Evolutionary conservation across 2,329 filamentous ascomycete species (phyloP), one percentile per base, ranked within the genome.

Genomic region (Onygena corvina): DNA sequence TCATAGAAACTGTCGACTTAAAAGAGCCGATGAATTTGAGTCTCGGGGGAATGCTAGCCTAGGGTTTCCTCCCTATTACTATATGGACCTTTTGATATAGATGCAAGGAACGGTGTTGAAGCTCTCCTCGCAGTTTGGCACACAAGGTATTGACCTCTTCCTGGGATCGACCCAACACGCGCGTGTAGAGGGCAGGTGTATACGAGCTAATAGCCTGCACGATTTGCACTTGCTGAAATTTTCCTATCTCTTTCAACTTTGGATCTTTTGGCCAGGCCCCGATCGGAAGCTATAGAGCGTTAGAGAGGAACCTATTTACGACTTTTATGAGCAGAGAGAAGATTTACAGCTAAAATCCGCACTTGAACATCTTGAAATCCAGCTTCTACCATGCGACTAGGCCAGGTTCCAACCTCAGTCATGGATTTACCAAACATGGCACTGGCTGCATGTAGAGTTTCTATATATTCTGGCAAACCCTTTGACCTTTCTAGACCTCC

Each of bases 351-450:
- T 4, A 29, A 34, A 30, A 49, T 30, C 9, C 45, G 0, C 61
- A 61, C 47, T 29, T 23, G 50, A 0, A 80, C 70, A 48, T 77
- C 69, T 38, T 67, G 62, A 53, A 80, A 80, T 0, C 77, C 77
- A 0, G 71, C 74, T 9, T 73, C 71, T 2, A 64, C 60, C 56
- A 79, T 66, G 48, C 70, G 67, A 35, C 65, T 59, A 52, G 67
- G 45, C 64, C 31, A 69, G 63, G 9, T 64, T 55, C 21, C 63
- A 53, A 63, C 64, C 18, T 66, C 60, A 35, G 60, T 58, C 57
- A 66, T 58, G 4, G 53, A 54, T 31, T 66, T 64, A 14, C 66
- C 62, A 29, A 64, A 65, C 47, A 56, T 58, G n/a, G 31, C 36
- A 27, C 49, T 51, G 8, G 52, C 49, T 36, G 44, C 31, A 27